These are phyloP conservation scores for Jacaranda mimosifolia DNA, from an alignment of 257 asterid species.

Conservation along the genomic window DNA sequence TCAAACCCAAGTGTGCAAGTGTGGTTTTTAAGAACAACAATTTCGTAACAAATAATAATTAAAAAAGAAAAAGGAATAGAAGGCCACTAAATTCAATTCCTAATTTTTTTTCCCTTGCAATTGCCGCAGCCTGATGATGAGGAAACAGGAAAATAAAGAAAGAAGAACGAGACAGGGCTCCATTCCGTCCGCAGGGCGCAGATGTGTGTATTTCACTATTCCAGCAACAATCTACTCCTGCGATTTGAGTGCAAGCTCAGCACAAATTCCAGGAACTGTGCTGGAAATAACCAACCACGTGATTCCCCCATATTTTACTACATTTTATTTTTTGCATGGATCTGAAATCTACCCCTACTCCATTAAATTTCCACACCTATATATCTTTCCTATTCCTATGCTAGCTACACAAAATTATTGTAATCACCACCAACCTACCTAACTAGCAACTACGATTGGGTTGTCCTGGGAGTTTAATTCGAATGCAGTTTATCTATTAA, in stretches of 20 bases:
- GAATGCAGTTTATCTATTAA: no score
- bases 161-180: constrained; percentile 39
- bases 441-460: background rate
- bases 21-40: background rate
- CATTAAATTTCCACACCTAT: constrained; percentile 15
- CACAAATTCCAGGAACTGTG: constrained; percentile 65
- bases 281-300: constrained; percentile 80
- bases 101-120: no score
- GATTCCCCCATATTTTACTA: constrained; percentile 38
- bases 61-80: background rate
- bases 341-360: constrained; percentile 25
- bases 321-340: constrained; percentile 43
- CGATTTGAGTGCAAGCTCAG: constrained; percentile 51
- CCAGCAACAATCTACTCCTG: constrained; percentile 60
- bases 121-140: background rate
- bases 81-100: background rate
- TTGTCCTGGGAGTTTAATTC: no score
- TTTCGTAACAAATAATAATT: background rate
- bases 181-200: constrained; percentile 46
- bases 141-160: background rate
- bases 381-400: background rate
- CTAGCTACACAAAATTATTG: background rate
- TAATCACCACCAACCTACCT: background rate
- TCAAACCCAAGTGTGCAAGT: background rate
- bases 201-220: constrained; percentile 38